Conservation (phyloP, 768 basidiomycete species). For the Boletus rex-veris region DNA sequence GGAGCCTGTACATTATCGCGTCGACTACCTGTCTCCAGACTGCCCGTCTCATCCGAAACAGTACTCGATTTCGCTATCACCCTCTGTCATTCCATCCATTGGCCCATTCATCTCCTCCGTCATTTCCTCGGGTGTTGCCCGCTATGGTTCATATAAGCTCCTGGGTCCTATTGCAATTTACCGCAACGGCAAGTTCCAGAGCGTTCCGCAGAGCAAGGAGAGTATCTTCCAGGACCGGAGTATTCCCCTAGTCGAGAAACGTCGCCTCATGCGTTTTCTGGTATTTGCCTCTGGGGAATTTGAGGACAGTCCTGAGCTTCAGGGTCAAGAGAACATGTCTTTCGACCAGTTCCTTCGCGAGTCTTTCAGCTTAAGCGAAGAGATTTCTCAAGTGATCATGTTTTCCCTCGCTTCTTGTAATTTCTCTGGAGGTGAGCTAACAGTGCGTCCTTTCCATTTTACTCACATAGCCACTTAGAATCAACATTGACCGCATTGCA, state of each 20-base stretch:
- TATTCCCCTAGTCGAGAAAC: slow-evolving; percentile 78
- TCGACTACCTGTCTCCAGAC: slow-evolving; percentile 40
- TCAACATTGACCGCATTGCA: slow-evolving; percentile 58
- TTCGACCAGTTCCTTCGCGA: slow-evolving; percentile 65
- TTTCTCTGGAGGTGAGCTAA: slow-evolving; percentile 49
- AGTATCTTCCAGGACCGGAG: slow-evolving; percentile 85
- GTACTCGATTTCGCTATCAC: slow-evolving; percentile 84
- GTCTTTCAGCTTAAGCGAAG: slow-evolving; percentile 58
- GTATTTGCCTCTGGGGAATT: slow-evolving; percentile 77
- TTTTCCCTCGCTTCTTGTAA: slow-evolving; percentile 77
- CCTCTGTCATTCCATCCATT: slow-evolving; percentile 73
- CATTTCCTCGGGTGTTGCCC: slow-evolving; percentile 77
- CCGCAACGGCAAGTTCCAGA: slow-evolving; percentile 45
- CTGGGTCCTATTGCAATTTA: slow-evolving; percentile 69
- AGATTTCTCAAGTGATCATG: slow-evolving; percentile 57
- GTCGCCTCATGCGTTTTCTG: slow-evolving; percentile 89
- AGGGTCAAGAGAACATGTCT: slow-evolving; percentile 50
- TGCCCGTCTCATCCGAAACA: slow-evolving; percentile 60
- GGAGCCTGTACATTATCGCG: slow-evolving; percentile 14
- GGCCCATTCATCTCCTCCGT: slow-evolving; percentile 79
- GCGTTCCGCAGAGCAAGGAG: slow-evolving; percentile 88
- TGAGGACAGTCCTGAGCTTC: slow-evolving; percentile 56
- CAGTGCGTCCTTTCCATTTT: not conserved
- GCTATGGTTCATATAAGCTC: slow-evolving; percentile 88
- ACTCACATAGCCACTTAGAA: slow-evolving; percentile 43